Base-by-base conservation (phyloP, 2,329 filamentous ascomycete species). In the Elsinoe fawcettii region DNA sequence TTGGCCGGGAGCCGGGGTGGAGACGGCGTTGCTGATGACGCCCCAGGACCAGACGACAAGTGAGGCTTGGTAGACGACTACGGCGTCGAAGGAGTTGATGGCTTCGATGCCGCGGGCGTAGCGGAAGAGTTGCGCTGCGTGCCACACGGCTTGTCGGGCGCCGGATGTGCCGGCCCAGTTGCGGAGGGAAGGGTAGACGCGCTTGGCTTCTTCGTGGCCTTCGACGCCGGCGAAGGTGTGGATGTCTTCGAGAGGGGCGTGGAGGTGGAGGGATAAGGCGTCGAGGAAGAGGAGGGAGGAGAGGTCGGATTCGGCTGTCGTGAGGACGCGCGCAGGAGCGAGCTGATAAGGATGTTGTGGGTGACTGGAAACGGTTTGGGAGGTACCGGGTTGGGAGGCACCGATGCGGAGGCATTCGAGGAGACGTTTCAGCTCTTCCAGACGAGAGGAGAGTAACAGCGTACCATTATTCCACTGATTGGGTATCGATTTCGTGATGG, bases 31-130 rank as follows among this genome's bases (percentile, higher is more conserved):
- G 12, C 70, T 71, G 54, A 75, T 68, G 49, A 88, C 79, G 0
- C 84, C 83, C 62, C 85, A 87, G 0, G 80, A 80, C 87, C 87
- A 90, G 39, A 89, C 72, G 0, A 82, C 80, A 3, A 90, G 73
- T 11, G 80, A 77, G 3, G 83, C 84, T 65, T 88, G 85, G 65
- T 88, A 86, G 0, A 88, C 77, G 0, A 80, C 82, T 5, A 88
- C 80, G 0, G 85, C 84, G 60, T 82, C 80, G 66, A 88, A 88
- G 60, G 85, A 82, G 57, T 67, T 69, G 22, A 70, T 66, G n/a
- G 63, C 62, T 23, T 65, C 67, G 4, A 71, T 62, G 14, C 66
- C 65, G 43, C 81, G 80, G 1, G 83, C 84, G 39, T 80, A 78
- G 6, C 82, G 78, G 4, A 88, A 66, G 1, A 86, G 76, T 67